phyloP scores from a whole-genome alignment of 257 asterid species.

The Fraxinus cuspidata region DNA sequence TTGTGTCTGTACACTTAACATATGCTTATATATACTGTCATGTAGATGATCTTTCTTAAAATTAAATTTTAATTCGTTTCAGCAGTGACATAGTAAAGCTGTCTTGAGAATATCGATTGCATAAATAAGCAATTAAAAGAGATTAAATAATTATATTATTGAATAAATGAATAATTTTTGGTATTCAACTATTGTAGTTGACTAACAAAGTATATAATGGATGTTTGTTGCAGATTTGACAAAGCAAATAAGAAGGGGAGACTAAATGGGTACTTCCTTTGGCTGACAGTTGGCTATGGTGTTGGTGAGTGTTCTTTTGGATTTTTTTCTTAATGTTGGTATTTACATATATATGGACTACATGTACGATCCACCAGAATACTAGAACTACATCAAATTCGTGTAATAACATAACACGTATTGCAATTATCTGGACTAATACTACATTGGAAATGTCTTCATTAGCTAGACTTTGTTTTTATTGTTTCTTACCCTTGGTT shows the following conservation, averaged over 20 bases:
- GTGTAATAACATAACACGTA: neutral
- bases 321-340: constrained; percentile 12
- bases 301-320: constrained; percentile 57
- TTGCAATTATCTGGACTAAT: neutral
- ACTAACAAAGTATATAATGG: constrained; percentile 20
- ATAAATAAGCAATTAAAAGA: neutral
- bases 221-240: constrained; percentile 68
- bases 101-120: neutral
- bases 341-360: neutral
- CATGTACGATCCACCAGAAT: neutral
- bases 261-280: constrained; percentile 79
- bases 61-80: neutral
- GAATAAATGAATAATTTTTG: neutral
- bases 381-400: constrained; percentile 12
- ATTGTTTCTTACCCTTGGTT: neutral
- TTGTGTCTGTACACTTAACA: neutral
- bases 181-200: constrained; percentile 5
- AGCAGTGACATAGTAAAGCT: neutral
- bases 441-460: neutral
- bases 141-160: constrained; percentile 4
- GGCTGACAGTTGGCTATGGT: constrained; percentile 87
- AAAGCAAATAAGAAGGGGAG: constrained; percentile 67
- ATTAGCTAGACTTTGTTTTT: neutral
- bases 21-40: neutral
- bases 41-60: neutral